Percentiles rank a stretch among this genome's conserved stretches.
These are phyloP conservation scores for Gnaphalium uliginosum DNA, from an alignment of 129 eudicot species.

Conservation along the genomic window DNA sequence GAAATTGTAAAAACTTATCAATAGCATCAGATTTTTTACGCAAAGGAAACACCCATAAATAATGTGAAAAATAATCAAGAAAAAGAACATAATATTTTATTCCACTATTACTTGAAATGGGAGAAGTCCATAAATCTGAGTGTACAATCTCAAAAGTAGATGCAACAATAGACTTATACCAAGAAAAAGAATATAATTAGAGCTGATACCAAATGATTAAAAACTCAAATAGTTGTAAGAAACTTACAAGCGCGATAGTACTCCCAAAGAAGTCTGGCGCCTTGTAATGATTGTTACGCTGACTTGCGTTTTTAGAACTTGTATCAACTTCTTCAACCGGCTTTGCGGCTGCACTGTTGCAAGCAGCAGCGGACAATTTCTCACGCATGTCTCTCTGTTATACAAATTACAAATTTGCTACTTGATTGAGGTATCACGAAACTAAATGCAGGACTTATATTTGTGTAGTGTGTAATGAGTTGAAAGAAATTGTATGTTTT, in stretches of 20 bases:
- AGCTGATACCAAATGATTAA: background rate
- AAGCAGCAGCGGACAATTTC: background rate
- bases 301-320: background rate
- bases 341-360: background rate
- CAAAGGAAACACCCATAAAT: too few species aligned
- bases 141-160: too few species aligned
- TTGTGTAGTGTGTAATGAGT: background rate
- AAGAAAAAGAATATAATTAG: too few species aligned
- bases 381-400: background rate
- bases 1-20: too few species aligned
- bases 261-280: background rate
- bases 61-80: too few species aligned
- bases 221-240: background rate
- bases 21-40: too few species aligned
- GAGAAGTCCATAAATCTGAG: too few species aligned
- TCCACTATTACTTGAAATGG: too few species aligned
- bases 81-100: too few species aligned
- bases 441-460: background rate
- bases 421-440: background rate
- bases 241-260: too few species aligned
- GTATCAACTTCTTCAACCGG: background rate
- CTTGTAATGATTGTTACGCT: background rate
- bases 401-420: background rate
- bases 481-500: background rate
- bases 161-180: too few species aligned